Percentiles rank a stretch among this genome's conserved stretches.
Evolutionary conservation across 768 basidiomycete species (phyloP).

Genomic region (Kwoniella sp.): DNA sequence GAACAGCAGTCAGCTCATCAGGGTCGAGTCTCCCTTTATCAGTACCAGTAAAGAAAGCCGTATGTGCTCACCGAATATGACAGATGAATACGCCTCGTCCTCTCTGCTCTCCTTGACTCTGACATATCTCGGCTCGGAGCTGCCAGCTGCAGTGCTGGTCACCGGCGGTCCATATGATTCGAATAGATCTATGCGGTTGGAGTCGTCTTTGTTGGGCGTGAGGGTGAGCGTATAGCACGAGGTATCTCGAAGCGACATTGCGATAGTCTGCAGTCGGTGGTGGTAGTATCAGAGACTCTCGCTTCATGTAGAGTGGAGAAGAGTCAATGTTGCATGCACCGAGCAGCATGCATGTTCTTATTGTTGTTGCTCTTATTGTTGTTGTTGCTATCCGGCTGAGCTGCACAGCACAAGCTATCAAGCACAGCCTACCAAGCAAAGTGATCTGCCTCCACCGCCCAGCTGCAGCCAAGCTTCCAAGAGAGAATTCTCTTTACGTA

Average conservation of each 20-base stretch:
- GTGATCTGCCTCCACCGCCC: not conserved
- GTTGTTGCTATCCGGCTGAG: slow-evolving; percentile 5
- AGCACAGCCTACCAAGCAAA: slow-evolving; percentile 38
- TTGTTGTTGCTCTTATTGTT: not conserved
- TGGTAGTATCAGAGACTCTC: too few relatives aligned
- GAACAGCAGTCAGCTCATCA: too few relatives aligned
- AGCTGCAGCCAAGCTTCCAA: not conserved
- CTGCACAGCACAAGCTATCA: slow-evolving; percentile 41
- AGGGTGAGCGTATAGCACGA: slow-evolving; percentile 43
- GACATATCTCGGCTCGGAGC: slow-evolving; percentile 28
- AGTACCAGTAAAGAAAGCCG: too few relatives aligned
- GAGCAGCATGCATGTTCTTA: too few relatives aligned
- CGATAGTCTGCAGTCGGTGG: not conserved
- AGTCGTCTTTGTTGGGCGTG: slow-evolving; percentile 19
- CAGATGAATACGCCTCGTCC: slow-evolving; percentile 38
- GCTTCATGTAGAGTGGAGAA: too few relatives aligned
- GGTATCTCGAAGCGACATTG: slow-evolving; percentile 41
- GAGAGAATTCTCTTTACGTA: not conserved
- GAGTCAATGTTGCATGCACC: too few relatives aligned
- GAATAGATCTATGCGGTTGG: slow-evolving; percentile 25
- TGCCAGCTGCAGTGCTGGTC: not conserved
- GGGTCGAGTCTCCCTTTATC: too few relatives aligned
- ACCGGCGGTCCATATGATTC: slow-evolving; percentile 13
- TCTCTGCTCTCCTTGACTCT: slow-evolving; percentile 32
- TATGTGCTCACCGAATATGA: slow-evolving; percentile 39